Percentiles rank a stretch among this genome's conserved stretches.
Conservation (phyloP, 441 rosid species). For the Hura crepitans region DNA sequence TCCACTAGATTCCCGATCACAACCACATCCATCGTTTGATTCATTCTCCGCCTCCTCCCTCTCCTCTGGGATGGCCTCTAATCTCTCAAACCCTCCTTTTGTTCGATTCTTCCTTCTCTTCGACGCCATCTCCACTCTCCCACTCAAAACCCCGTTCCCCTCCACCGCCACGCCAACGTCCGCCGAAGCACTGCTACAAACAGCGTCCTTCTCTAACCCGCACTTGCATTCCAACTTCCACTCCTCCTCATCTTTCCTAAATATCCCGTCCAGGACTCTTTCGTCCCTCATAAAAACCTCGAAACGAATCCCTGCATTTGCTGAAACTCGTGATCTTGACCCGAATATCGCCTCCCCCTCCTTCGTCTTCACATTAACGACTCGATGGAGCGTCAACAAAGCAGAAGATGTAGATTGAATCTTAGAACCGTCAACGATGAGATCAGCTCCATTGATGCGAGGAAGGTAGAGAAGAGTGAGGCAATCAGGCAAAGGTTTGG, state of each 20-base stretch:
- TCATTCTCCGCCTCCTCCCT: constrained; percentile 32
- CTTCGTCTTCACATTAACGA: constrained; percentile 29
- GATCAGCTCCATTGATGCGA: constrained; percentile 41
- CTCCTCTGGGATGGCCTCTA: constrained; percentile 80
- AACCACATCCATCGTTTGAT: constrained; percentile 28
- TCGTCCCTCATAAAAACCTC: constrained; percentile 59
- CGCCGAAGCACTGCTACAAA: constrained; percentile 18
- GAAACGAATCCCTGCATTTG: constrained; percentile 54
- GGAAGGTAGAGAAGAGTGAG: constrained; percentile 72
- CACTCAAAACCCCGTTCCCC: constrained; percentile 47
- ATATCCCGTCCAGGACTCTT: constrained; percentile 53
- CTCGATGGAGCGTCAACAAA: constrained; percentile 56
- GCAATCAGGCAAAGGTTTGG: constrained; percentile 40
- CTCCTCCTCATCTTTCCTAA: constrained; percentile 39
- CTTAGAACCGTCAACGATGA: constrained; percentile 49
- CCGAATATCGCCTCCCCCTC: constrained; percentile 49
- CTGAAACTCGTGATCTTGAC: constrained; percentile 52
- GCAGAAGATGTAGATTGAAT: constrained; percentile 53
- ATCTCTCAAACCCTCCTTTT: constrained; percentile 26
- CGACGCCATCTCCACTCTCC: constrained; percentile 38
- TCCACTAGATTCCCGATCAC: constrained; percentile 28
- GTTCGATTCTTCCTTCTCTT: constrained; percentile 26
- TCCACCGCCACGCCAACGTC: constrained; percentile 59
- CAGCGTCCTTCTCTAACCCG: constrained; percentile 29
- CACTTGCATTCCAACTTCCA: constrained; percentile 62